Percentiles rank a stretch among this genome's conserved stretches.
These are phyloP conservation scores for Stephania cephalantha DNA, from an alignment of 164 flowering plant species.

Conservation along the genomic window DNA sequence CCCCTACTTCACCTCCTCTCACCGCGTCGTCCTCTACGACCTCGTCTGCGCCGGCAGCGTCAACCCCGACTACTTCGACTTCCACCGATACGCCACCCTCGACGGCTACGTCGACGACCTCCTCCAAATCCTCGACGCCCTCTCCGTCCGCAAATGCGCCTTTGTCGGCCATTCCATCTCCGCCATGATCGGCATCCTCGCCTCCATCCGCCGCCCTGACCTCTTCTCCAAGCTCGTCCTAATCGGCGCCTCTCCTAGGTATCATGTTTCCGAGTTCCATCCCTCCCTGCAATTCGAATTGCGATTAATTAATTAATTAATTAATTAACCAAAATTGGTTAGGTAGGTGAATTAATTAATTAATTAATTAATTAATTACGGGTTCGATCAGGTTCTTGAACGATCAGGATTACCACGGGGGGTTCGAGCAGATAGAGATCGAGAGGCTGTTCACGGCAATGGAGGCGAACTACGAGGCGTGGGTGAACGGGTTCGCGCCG, in stretches of 20 bases:
- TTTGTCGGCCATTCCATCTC: constrained; percentile 94
- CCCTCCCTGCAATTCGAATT: neutral
- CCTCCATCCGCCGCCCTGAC: constrained; percentile 79
- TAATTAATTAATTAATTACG: neutral
- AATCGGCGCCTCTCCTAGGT: constrained; percentile 94
- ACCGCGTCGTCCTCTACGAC: constrained; percentile 69
- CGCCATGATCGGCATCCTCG: constrained; percentile 85
- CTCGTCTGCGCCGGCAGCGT: constrained; percentile 94
- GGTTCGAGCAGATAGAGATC: constrained; percentile 75
- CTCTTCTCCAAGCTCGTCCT: constrained; percentile 86
- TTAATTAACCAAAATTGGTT: neutral
- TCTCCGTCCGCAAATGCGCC: constrained; percentile 48
- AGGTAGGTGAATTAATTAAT: neutral
- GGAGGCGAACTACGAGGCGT: constrained; percentile 82
- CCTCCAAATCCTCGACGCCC: constrained; percentile 66
- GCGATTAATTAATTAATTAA: neutral
- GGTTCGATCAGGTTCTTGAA: constrained; percentile 49
- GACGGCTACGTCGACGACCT: constrained; percentile 86
- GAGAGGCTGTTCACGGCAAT: constrained; percentile 77
- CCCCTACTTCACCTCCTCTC: constrained; percentile 49
- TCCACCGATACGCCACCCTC: constrained; percentile 63
- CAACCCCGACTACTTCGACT: constrained; percentile 83
- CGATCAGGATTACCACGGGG: constrained; percentile 84
- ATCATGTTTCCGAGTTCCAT: too few relatives aligned
- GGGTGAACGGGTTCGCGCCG: constrained; percentile 91